These are phyloP conservation scores for Solanum hybrid DNA, from an alignment of 305 asterid genomes.

Conservation along the genomic window DNA sequence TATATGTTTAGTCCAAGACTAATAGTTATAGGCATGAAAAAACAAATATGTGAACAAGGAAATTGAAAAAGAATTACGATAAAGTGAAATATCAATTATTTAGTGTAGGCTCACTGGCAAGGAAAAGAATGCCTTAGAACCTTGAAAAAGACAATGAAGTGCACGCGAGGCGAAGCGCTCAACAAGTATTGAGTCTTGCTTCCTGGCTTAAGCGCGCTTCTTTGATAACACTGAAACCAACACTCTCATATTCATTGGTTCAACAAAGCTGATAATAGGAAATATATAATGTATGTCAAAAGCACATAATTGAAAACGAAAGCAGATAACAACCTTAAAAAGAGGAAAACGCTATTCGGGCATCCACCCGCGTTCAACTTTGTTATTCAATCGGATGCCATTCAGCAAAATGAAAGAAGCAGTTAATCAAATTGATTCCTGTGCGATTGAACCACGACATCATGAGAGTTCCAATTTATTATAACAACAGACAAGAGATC, in stretches of 20 bases:
- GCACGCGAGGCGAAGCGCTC: neutral
- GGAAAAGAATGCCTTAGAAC: neutral
- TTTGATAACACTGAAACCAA: neutral
- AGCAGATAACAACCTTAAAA: slow-evolving; percentile 5
- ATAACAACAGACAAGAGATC: slow-evolving; percentile 7
- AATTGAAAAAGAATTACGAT: neutral
- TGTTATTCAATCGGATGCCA: slow-evolving; percentile 89
- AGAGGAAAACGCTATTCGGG: slow-evolving; percentile 21
- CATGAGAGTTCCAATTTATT: slow-evolving; percentile 26
- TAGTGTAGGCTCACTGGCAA: neutral
- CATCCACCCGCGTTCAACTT: slow-evolving; percentile 27
- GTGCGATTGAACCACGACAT: slow-evolving; percentile 55
- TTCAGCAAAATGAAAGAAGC: slow-evolving; percentile 77
- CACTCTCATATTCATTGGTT: neutral
- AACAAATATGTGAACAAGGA: neutral
- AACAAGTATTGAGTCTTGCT: neutral
- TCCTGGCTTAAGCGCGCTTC: neutral
- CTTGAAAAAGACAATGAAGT: neutral
- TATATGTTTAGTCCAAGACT: neutral
- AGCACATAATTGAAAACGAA: neutral
- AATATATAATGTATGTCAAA: neutral
- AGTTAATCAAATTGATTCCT: slow-evolving; percentile 50
- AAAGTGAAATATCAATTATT: neutral
- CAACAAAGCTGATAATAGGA: neutral
- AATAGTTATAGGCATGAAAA: neutral